phyloP scores from a whole-genome alignment of 2,329 filamentous ascomycete genomes.

The Paraphaeosphaeria minitans region DNA sequence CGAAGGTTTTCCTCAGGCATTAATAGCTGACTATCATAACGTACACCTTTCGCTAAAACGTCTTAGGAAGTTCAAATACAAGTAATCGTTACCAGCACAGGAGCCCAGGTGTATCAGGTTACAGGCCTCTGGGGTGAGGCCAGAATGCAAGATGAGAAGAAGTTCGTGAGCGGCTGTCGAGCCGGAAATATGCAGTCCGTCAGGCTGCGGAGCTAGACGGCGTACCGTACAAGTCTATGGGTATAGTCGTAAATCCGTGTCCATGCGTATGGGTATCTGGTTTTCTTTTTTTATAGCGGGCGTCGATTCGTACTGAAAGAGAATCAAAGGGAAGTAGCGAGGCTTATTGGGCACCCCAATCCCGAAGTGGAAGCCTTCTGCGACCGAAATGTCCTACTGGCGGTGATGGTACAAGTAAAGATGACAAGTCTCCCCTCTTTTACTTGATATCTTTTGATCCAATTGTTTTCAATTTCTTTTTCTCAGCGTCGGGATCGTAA shows the following conservation, averaged over 20 bases:
- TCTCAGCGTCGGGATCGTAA: slow-evolving; percentile 44
- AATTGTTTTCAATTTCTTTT: slow-evolving; percentile 34
- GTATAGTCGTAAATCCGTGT: slow-evolving; percentile 18
- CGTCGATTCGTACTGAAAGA: neutral
- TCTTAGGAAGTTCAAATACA: slow-evolving; percentile 1
- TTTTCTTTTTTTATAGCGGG: slow-evolving; percentile 7
- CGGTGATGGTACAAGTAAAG: slow-evolving; percentile 31
- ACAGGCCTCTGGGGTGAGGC: neutral
- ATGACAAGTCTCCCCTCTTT: slow-evolving; percentile 15
- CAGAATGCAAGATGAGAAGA: neutral
- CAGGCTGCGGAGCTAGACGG: slow-evolving; percentile 7
- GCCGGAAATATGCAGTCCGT: slow-evolving; percentile 6
- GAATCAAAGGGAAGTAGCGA: slow-evolving; percentile 12
- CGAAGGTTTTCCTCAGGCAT: neutral
- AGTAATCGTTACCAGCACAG: neutral
- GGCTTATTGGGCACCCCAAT: slow-evolving; percentile 22
- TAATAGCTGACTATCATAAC: slow-evolving; percentile 7
- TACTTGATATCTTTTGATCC: slow-evolving; percentile 11
- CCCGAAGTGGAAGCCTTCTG: slow-evolving; percentile 23
- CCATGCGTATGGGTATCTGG: slow-evolving; percentile 14
- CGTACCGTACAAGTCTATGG: slow-evolving; percentile 16
- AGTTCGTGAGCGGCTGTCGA: slow-evolving; percentile 11
- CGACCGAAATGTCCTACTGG: slow-evolving; percentile 38
- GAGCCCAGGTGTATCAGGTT: neutral
- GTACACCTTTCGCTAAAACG: slow-evolving; percentile 2